Evolutionary conservation across 2,329 filamentous ascomycete genomes (phyloP).

Genomic region (Trichophyton schoenleinii): DNA sequence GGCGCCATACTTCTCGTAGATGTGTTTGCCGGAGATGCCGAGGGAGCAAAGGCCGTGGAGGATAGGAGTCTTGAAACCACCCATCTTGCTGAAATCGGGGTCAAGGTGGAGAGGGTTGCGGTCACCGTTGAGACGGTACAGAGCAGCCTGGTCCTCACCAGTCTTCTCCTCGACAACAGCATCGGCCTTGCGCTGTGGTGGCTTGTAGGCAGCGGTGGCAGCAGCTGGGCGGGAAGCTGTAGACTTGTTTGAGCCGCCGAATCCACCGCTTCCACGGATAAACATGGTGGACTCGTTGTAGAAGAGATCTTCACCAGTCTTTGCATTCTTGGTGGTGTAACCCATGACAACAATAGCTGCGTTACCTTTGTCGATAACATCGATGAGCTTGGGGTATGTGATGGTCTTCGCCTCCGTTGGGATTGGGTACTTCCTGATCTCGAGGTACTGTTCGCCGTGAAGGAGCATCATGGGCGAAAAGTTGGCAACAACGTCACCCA

Average conservation of each 20-base stretch:
- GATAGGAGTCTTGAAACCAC: slow-evolving; percentile 88
- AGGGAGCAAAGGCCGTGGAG: slow-evolving; percentile 95
- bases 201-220: slow-evolving; percentile 64
- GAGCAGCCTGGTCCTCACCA: slow-evolving; percentile 75
- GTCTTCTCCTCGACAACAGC: slow-evolving; percentile 75
- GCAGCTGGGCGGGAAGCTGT: slow-evolving; percentile 60
- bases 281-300: slow-evolving; percentile 96
- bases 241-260: slow-evolving; percentile 65
- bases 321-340: slow-evolving; percentile 70
- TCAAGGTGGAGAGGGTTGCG: slow-evolving; percentile 96
- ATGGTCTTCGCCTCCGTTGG: slow-evolving; percentile 68
- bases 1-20: slow-evolving; percentile 68
- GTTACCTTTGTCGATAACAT: slow-evolving; percentile 91
- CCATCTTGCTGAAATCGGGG: slow-evolving; percentile 83
- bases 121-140: slow-evolving; percentile 89
- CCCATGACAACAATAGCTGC: slow-evolving; percentile 73
- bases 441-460: slow-evolving; percentile 96
- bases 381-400: slow-evolving; percentile 68
- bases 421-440: slow-evolving; percentile 82
- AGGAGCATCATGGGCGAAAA: slow-evolving; percentile 98
- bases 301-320: slow-evolving; percentile 79
- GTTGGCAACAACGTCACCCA: slow-evolving; percentile 79
- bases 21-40: slow-evolving; percentile 79
- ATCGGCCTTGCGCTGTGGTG: slow-evolving; percentile 66
- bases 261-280: slow-evolving; percentile 80